A percentile compares a stretch with the other conserved stretches of the same genome.
Evolutionary conservation across 805 yeast species (phyloP).

Genomic region (Kluyveromyces aestuarii): DNA sequence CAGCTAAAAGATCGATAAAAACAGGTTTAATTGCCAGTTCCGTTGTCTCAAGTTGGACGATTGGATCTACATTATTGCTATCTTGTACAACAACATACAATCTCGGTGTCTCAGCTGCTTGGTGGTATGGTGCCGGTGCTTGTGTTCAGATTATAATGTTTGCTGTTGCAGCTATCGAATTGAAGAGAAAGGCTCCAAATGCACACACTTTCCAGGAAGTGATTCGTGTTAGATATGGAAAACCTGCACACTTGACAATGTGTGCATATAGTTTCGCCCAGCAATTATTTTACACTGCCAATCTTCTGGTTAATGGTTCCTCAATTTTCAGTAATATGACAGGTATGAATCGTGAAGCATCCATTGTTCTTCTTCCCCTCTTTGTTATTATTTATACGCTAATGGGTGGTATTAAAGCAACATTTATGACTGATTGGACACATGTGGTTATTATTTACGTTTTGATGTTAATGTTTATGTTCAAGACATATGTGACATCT

Average conservation of each 20-base stretch:
- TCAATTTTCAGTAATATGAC: slow-evolving; percentile 33
- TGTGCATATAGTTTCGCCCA: slow-evolving; percentile 32
- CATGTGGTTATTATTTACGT: slow-evolving; percentile 39
- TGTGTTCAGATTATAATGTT: slow-evolving; percentile 28
- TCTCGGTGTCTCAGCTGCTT: slow-evolving; percentile 27
- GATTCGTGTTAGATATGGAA: slow-evolving; percentile 34
- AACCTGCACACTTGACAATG: slow-evolving; percentile 31
- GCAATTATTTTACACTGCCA: slow-evolving; percentile 34
- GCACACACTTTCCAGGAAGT: slow-evolving; percentile 36
- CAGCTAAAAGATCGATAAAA: slow-evolving; percentile 37
- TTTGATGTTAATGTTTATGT: slow-evolving; percentile 30
- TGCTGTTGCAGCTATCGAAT: slow-evolving; percentile 29
- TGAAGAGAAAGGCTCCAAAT: slow-evolving; percentile 29
- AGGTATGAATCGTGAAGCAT: slow-evolving; percentile 40
- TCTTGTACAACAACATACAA: slow-evolving; percentile 26
- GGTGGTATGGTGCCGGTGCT: slow-evolving; percentile 24
- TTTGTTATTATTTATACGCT: slow-evolving; percentile 43
- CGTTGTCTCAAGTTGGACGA: slow-evolving; percentile 35
- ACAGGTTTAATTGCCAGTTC: slow-evolving; percentile 36
- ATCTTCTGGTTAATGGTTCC: slow-evolving; percentile 38
- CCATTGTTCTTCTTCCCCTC: slow-evolving; percentile 36
- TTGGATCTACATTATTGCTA: slow-evolving; percentile 27
- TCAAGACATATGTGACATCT: slow-evolving; percentile 28
- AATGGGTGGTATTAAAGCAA: slow-evolving; percentile 44
- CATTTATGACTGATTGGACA: slow-evolving; percentile 43